phyloP scores from a whole-genome alignment of 352 stramenopile species.

The Blastocystis sp. region DNA sequence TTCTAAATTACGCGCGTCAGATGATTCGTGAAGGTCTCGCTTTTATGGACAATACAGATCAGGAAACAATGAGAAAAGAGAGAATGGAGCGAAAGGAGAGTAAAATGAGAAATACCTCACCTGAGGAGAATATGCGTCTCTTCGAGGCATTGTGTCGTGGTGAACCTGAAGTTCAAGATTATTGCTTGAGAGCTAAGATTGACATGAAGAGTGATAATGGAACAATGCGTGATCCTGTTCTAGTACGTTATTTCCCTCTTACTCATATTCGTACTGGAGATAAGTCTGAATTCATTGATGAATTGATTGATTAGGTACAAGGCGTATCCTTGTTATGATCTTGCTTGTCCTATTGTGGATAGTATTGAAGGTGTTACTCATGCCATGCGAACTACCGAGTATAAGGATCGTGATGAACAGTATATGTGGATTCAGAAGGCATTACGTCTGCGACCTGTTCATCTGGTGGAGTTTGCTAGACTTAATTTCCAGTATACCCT shows the following conservation, averaged over 20 bases:
- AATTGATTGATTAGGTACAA: constrained; percentile 79
- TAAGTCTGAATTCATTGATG: background rate
- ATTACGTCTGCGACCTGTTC: constrained; percentile 73
- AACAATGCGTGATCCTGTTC: constrained; percentile 72
- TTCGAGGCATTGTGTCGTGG: constrained; percentile 92
- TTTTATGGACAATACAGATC: constrained; percentile 98
- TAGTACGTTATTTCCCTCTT: constrained; percentile 75
- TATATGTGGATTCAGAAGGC: constrained; percentile 87
- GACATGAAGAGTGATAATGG: constrained; percentile 74
- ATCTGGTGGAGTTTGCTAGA: constrained; percentile 87
- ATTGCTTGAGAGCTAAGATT: constrained; percentile 90
- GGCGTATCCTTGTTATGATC: constrained; percentile 97
- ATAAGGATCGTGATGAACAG: constrained; percentile 95
- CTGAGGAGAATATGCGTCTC: constrained; percentile 78
- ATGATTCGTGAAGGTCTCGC: constrained; percentile 87
- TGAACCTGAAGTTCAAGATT: constrained; percentile 68
- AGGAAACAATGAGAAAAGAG: constrained; percentile 83
- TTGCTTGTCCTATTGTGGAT: constrained; percentile 97
- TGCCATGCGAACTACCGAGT: constrained; percentile 94
- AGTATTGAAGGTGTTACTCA: constrained; percentile 96
- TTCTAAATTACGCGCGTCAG: constrained; percentile 82
- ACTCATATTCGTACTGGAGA: constrained; percentile 73
- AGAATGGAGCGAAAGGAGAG: constrained; percentile 84
- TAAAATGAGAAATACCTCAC: constrained; percentile 74
- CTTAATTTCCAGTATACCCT: constrained; percentile 99